Evolutionary conservation across 805 yeast genomes (phyloP).

Genomic region (Suhomyces pyralidae): DNA sequence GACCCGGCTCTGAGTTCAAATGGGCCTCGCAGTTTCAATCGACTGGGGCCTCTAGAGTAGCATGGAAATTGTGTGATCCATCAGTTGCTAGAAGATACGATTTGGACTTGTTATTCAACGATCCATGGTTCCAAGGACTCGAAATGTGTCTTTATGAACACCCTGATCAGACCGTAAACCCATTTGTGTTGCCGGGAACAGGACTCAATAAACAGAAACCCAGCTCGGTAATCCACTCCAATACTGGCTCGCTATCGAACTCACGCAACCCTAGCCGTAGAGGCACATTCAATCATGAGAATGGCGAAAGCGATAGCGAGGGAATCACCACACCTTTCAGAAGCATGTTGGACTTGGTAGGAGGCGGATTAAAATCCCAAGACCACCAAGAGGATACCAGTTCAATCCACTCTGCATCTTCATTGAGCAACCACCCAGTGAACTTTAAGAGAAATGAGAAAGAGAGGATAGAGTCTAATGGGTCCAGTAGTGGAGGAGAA

Average conservation of each 20-base stretch:
- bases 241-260: constrained; percentile 15
- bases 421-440: constrained; percentile 21
- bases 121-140: constrained; percentile 60
- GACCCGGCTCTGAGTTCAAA: constrained; percentile 72
- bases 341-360: constrained; percentile 39
- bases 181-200: constrained; percentile 29
- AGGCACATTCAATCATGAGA: constrained; percentile 20
- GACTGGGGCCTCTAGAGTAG: constrained; percentile 61
- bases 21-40: constrained; percentile 61
- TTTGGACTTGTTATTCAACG: constrained; percentile 51
- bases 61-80: constrained; percentile 76
- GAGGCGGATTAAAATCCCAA: neutral
- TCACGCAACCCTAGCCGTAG: constrained; percentile 33
- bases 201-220: constrained; percentile 12
- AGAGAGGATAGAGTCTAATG: neutral
- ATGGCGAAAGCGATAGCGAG: constrained; percentile 7
- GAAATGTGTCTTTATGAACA: constrained; percentile 61
- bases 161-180: constrained; percentile 36
- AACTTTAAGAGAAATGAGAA: constrained; percentile 12
- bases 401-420: constrained; percentile 26
- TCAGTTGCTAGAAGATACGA: constrained; percentile 51
- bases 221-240: constrained; percentile 4
- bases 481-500: neutral
- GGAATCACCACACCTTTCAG: constrained; percentile 28
- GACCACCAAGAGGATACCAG: constrained; percentile 2